Percentiles rank a stretch among this genome's conserved stretches.
phyloP scores from a whole-genome alignment of 192 early-diverging fungal genomes.

The Coemansia sp. region DNA sequence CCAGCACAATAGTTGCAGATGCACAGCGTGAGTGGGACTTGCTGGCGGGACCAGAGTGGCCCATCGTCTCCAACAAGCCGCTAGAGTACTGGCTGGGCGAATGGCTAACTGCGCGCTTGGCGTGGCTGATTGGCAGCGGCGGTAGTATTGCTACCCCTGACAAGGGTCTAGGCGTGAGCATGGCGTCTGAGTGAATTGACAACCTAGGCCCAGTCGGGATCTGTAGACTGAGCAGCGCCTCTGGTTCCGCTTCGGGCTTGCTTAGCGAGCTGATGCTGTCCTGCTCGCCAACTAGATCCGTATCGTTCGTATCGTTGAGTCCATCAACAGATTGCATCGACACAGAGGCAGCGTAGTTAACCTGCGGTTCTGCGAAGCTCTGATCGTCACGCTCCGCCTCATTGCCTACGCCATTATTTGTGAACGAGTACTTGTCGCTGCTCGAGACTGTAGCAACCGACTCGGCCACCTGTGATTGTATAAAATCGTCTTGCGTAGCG shows the following conservation, averaged over 20 bases:
- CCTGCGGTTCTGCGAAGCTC: background rate
- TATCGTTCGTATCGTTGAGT: background rate
- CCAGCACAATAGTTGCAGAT: slow-evolving; percentile 31
- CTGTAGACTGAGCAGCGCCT: background rate
- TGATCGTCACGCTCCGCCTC: background rate
- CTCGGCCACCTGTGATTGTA: background rate
- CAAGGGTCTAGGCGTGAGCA: background rate
- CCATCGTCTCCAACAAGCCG: slow-evolving; percentile 3
- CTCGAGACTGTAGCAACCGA: slow-evolving; percentile 21
- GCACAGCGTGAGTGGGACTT: slow-evolving; percentile 54
- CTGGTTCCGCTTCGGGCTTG: slow-evolving; percentile 35
- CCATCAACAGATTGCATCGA: background rate
- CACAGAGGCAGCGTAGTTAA: background rate
- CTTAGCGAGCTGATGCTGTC: slow-evolving; percentile 49
- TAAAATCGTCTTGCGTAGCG: background rate
- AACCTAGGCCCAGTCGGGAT: background rate
- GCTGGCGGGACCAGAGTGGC: slow-evolving; percentile 15
- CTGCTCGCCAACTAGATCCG: slow-evolving; percentile 12
- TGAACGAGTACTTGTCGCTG: slow-evolving; percentile 48
- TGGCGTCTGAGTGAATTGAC: background rate
- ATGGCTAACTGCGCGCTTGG: slow-evolving; percentile 23
- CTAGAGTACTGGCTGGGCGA: slow-evolving; percentile 35
- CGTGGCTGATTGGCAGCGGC: slow-evolving; percentile 15
- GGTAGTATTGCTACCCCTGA: background rate
- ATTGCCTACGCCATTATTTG: slow-evolving; percentile 1